Base-by-base conservation (phyloP, 75 land plant species). In the Picea glauca region DNA sequence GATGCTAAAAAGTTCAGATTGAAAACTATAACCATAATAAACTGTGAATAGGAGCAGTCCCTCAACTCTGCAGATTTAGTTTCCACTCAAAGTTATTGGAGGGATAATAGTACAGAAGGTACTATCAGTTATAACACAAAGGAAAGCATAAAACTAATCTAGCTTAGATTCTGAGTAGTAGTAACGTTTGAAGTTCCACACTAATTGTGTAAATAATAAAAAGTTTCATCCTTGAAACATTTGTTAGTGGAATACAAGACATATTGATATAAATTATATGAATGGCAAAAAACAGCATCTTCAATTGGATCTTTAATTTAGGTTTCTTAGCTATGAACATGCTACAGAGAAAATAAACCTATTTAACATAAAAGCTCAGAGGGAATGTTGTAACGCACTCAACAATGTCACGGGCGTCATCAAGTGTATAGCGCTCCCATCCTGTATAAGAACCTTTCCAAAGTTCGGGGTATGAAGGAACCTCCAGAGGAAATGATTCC, bases 381-480 rank as follows among this genome's bases (percentile, higher is more conserved):
- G 50, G 30, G 11, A 20, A 43, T 26, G 50, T 20, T 70, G 30
- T 75, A 15, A 74, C 97, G 67, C 86, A 93, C 99, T 86, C 87
- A 26, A 96, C 99, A 87, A 96, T 87, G 58, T 89, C 93, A 77
- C 76, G 58, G 18, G 99, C 99, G 91, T 92, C 95, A 54, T 92
- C 98, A 78, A 88, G 72, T 4, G 95, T 94, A 80, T 92, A 96
- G 9, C 98, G 88, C 85, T 96, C 98, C 82, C 79, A 82, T 68
- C 86, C 80, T 76, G 98, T 79, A 78, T 92, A 96, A 60, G 99
- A 81, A 20, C 99, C 99, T 21, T 83, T 86, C 99, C 99, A 96
- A 58, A 96, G 79, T 21, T 88, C 60, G 50, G 99, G 99, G 72
- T 86, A 94, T 50, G 98, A 85, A 21, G 99, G 99, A 50, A 94